These are phyloP conservation scores for Boechera stricta DNA, from an alignment of 345 rosid species.

Conservation along the genomic window DNA sequence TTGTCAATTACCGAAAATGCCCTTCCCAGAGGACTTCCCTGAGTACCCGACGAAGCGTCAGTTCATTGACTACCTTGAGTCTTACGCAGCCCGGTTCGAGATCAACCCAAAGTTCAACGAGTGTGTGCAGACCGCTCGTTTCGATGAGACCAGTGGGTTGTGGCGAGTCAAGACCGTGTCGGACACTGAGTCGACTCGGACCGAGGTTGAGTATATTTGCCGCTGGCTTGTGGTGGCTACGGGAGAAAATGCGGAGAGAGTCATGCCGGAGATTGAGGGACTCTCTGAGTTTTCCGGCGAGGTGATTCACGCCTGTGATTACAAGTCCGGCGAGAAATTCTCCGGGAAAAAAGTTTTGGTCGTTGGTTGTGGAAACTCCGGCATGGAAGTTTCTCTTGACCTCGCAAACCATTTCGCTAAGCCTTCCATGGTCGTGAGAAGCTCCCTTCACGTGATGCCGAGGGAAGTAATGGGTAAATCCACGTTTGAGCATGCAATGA, in stretches of 20 bases:
- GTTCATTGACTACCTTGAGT: conserved; percentile 77
- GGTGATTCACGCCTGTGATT: conserved; percentile 70
- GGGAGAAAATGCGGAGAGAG: conserved; percentile 89
- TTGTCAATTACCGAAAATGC: conserved; percentile 79
- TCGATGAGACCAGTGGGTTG: conserved; percentile 75
- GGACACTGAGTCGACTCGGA: conserved; percentile 42
- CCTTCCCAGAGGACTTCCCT: conserved; percentile 76
- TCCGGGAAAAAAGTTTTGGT: conserved; percentile 73
- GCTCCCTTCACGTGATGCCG: conserved; percentile 81
- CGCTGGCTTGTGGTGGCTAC: conserved; percentile 97
- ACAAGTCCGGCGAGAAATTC: conserved; percentile 82
- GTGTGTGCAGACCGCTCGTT: conserved; percentile 78
- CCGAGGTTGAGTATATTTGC: conserved; percentile 86
- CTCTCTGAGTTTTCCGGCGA: conserved; percentile 68
- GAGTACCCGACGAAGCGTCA: conserved; percentile 74
- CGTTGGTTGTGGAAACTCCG: conserved; percentile 96
- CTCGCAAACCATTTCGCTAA: conserved; percentile 70
- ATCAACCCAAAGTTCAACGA: conserved; percentile 83
- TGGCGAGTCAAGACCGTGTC: conserved; percentile 82
- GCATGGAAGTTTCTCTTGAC: conserved; percentile 96
- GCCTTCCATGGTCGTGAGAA: conserved; percentile 83
- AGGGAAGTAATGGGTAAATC: conserved; percentile 70
- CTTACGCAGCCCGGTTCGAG: conserved; percentile 64
- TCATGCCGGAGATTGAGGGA: conserved; percentile 77
- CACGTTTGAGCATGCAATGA: conserved; percentile 62